Base-by-base conservation (phyloP, 2,329 filamentous ascomycete species). In the Simplicillium sp. region DNA sequence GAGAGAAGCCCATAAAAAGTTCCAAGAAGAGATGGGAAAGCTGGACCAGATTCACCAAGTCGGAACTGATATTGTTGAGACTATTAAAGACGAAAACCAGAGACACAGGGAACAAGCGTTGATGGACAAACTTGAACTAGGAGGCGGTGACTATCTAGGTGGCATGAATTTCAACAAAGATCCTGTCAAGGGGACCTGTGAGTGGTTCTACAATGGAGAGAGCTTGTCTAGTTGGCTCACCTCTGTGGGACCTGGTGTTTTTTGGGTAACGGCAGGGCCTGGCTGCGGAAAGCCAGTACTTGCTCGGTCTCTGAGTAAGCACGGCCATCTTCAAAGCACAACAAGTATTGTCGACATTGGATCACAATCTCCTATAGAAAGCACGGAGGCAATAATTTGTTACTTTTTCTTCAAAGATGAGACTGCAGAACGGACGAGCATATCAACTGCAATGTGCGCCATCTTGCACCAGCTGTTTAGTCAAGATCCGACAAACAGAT, bases 231-330 rank as follows among this genome's bases (percentile, higher is more conserved):
- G 4, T 3, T 40, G 39, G 39, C 34, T 18, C 2, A 13, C 36
- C 11, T 7, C 11, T 5, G 5, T 2, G 11, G 34, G 20, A 2
- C 36, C 20, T 11, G 33, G 20, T 3, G 8, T 40, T 7, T 40
- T 40, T 17, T 36, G 33, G 33, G 16, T 40, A 12, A 31, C 59
- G 12, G 62, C 62, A 1, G 59, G 63, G 40, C 60, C 60, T 14
- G 61, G 62, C 20, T 65, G 59, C 43, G 61, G 62, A 6, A 66
- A 65, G 44, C 65, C 61, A 17, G 61, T 65, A 1, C 50, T 66
- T 1, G 44, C 59, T 0, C 54, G 49, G 47, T 56, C 52, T 3
- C 48, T 66, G 1, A 49, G 65, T 9, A 55, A 65, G 36, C 20
- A 54, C 2, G 47, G 34, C 15, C 34, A 54, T 25, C 43, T 62